Evolutionary conservation across 176 grass and related monocot species (phyloP), one percentile per base, ranked within the genome.

Genomic region (Carex littledalei): DNA sequence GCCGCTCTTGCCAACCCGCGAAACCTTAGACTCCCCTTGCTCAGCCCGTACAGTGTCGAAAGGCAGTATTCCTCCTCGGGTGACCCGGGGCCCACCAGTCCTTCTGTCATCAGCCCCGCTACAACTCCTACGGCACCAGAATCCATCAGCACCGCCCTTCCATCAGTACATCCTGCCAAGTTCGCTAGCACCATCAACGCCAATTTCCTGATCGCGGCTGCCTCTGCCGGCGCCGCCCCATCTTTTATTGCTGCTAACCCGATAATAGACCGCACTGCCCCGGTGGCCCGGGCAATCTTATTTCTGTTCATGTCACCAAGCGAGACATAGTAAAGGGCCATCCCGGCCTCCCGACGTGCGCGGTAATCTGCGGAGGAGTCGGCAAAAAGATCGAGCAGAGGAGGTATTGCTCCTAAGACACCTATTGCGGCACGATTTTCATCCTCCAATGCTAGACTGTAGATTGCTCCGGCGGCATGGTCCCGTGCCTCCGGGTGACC

Each of bases 311-410:
- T 93, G 18, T 78, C 84, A 18, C 76, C 84, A 41, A 98, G 86
- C 4, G 95, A 98, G 39, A 98, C 87, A 86, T 95, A 87, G 91
- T 98, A 92, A 1, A 98, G 85, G 39, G 95, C 92, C 92, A 90
- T 89, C 56, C 95, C 95, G 31, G 92, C 89, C 84, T 98, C 94
- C 5, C 90, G 92, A 6, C 94, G 87, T 15, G 92, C 84, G 21
- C 90, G 92, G 80, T 86, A 29, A 0, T 74, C 91, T 10, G 79
- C 52, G 2, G 62, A 64, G 45, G 2, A 0, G 13, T 62, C 80
- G 8, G 69, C 50, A 87, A 98, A 92, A 8, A 98, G 88, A 5
- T 91, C 60, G 10, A 98, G 91, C 31, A 98, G 89, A 32, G 92
- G 92, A 54, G 84, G 91, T 54, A 98, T 89, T 16, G 95, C 95